phyloP scores from a whole-genome alignment of 768 basidiomycete species.

The Podaxis carcinomalis region DNA sequence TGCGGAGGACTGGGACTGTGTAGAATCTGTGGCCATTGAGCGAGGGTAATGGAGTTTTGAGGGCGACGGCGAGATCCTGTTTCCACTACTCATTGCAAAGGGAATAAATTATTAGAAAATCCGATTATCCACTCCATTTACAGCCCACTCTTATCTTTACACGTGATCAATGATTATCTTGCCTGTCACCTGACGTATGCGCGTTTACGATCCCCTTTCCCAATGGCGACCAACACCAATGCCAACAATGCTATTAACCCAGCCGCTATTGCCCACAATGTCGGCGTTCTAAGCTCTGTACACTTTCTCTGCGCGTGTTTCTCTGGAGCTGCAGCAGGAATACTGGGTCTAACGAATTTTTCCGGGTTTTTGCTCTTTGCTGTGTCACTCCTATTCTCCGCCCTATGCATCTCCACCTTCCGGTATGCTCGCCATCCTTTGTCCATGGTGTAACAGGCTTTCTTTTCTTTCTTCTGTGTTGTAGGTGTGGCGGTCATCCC shows the following conservation, averaged over 20 bases:
- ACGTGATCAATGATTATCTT: constrained; percentile 9
- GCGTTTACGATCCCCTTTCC: not conserved
- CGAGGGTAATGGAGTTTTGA: constrained; percentile 2
- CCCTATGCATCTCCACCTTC: constrained; percentile 57
- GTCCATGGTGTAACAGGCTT: not conserved
- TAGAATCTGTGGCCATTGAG: not conserved
- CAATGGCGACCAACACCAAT: constrained; percentile 8
- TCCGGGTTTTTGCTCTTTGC: constrained; percentile 79
- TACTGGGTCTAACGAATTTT: constrained; percentile 85
- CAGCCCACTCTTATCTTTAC: constrained; percentile 6
- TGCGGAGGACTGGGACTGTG: not conserved
- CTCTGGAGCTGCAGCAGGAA: constrained; percentile 83
- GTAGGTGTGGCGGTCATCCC: constrained; percentile 65
- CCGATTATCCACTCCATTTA: constrained; percentile 15
- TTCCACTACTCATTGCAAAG: not conserved
- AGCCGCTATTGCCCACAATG: constrained; percentile 56
- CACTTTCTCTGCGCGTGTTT: constrained; percentile 85
- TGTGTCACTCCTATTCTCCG: constrained; percentile 60
- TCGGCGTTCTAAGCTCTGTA: constrained; percentile 57
- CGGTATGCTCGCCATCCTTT: not conserved
- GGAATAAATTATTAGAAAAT: constrained; percentile 1
- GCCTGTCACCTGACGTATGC: not conserved
- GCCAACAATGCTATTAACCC: constrained; percentile 43
- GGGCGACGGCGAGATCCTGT: not conserved
- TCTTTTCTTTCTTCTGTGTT: not conserved